phyloP scores from a whole-genome alignment of 768 basidiomycete genomes.

The Suillus paluster region DNA sequence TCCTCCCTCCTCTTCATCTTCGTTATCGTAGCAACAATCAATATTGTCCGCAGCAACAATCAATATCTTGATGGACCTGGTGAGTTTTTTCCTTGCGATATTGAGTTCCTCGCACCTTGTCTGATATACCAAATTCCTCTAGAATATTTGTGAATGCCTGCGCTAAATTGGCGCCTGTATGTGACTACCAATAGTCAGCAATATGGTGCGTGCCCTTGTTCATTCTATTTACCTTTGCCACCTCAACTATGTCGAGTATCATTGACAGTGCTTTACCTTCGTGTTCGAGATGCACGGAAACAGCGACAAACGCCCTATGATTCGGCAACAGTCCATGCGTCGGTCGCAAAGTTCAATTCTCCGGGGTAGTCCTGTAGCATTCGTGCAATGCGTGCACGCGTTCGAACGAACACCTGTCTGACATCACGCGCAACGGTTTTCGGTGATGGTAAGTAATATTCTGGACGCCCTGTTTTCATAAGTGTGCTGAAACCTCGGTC shows the following conservation, averaged over 20 bases:
- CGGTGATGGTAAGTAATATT: no score
- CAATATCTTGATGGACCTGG: no score
- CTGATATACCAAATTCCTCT: slow-evolving; percentile 5
- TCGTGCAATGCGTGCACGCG: no score
- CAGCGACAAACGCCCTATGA: slow-evolving; percentile 24
- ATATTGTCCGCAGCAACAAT: no score
- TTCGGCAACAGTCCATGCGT: slow-evolving; percentile 35
- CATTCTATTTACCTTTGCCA: slow-evolving; percentile 13
- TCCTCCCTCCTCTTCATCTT: no score
- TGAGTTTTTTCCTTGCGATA: no score
- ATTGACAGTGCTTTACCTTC: slow-evolving; percentile 18
- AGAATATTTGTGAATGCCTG: background rate
- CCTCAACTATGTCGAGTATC: slow-evolving; percentile 29
- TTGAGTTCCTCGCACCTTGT: slow-evolving; percentile 24
- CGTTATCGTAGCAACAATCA: no score
- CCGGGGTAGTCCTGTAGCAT: background rate
- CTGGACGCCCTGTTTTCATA: no score
- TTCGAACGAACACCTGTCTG: no score
- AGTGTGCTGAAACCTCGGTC: no score
- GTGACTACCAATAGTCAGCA: background rate
- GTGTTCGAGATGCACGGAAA: slow-evolving; percentile 22
- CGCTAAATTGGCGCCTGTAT: background rate
- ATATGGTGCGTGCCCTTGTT: no score
- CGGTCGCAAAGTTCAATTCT: slow-evolving; percentile 25
- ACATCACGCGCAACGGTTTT: no score